Conservation (phyloP, 257 asterid species). For the Nicotiana otophora region DNA sequence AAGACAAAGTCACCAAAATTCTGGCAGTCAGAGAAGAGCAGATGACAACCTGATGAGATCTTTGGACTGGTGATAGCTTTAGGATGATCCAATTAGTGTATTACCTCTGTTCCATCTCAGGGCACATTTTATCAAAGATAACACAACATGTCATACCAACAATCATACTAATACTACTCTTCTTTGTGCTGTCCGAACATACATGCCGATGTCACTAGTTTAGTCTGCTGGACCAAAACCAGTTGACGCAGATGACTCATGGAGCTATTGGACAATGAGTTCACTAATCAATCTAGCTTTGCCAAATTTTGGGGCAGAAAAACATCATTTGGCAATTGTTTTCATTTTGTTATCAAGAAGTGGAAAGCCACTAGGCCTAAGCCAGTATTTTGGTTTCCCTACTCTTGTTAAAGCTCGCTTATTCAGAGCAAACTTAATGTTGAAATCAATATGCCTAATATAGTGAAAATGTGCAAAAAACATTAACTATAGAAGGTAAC, state of each 20-base stretch:
- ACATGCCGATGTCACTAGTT: background rate
- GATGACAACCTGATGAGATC: background rate
- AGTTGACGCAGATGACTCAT: background rate
- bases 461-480: background rate
- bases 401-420: background rate
- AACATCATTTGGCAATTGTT: background rate
- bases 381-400: background rate
- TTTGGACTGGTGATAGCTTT: background rate
- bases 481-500: background rate
- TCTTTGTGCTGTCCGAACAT: background rate
- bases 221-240: background rate
- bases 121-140: background rate
- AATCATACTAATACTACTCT: background rate
- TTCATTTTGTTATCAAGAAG: background rate
- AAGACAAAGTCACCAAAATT: conserved; percentile 1
- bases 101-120: background rate
- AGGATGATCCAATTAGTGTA: conserved; percentile 4
- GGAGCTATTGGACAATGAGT: background rate
- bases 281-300: background rate
- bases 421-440: background rate
- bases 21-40: background rate
- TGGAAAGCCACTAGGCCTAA: background rate
- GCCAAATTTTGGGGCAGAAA: background rate
- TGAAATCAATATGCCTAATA: background rate
- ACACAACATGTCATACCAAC: background rate